Base-by-base conservation (phyloP, 2,329 filamentous ascomycete genomes). In the Geosmithia putterillii region DNA sequence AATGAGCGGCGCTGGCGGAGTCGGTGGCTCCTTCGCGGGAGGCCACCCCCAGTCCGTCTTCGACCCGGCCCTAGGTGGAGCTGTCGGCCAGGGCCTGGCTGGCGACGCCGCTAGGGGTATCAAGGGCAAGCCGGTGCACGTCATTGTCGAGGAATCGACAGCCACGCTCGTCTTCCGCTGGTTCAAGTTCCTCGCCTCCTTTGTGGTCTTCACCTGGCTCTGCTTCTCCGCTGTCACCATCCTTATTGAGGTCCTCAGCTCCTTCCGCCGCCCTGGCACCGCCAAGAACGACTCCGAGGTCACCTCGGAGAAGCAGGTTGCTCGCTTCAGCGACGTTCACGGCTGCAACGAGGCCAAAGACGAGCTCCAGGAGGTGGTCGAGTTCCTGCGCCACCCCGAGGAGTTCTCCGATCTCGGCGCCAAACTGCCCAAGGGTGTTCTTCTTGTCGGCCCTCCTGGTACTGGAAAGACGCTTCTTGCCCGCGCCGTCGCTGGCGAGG, bases 341-440 rank as follows among this genome's bases (percentile, higher is more conserved):
- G 92, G 92, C 42, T 96, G 90, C 52, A 89, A 96, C 50, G 94
- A 98, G 64, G 92, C 92, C 50, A 98, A 96, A 67, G 94, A 98
- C 55, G 92, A 98, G 62, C 76, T 98, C 4, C 86, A 94, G 62
- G 92, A 98, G 63, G 79, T 98, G 43, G 90, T 98, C 40, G 92
- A 98, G 54, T 98, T 98, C 55, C 66, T 98, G 51, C 85, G 88
- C 63, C 89, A 90, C 59, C 94, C 92, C 0, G 86, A 94, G 10
- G 86, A 84, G 57, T 98, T 96, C 65, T 89, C 85, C 40, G 86
- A 86, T 47, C 81, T 98, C 40, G 92, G 92, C 57, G 92, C 92
- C 54, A 95, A 96, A 65, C 76, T 98, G 43, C 92, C 92, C 44
- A 98, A 96, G 65, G 92, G 92, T 70, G 87, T 98, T 46, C 74